Evolutionary conservation across 306 rosid species (phyloP), one percentile per base, ranked within the genome.

Genomic region (Glycine latifolia): DNA sequence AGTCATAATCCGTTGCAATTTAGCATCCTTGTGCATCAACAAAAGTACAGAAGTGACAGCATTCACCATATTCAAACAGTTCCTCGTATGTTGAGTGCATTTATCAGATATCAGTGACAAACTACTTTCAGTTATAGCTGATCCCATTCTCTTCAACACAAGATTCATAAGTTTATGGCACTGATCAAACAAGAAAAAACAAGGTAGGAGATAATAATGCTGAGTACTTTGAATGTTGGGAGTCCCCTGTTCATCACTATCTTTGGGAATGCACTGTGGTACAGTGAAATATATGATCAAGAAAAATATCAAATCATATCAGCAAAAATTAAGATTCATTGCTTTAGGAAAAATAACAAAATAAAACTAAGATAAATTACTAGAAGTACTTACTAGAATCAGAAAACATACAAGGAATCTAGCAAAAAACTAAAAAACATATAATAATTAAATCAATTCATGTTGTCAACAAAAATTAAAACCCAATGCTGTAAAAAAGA

Each of bases 171-270:
- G 91, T 84, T 85, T 70, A 80, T 84, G 90, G 88, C 91, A 83
- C 73, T 83, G 89, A 76, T 86, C 89, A 79, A 94, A 92, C 88
- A 94, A 77, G 85, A 88, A 71, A 84, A 88, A 90, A 71, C 97
- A 94, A 73, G 98, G 98, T 26, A 85, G 68, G 55, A 88, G 62
- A 84, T 88, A 92, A 84, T 87, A 87, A 65, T 10, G 77, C 53
- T 47, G 66, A 41, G 87, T 49, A 39, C 62, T 86, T 53, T 7
- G 81, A 81, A 33, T 54, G 79, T 89, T 76, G 12, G 76, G 56
- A 3, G 71, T 41, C 65, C 13, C 46, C 70, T 62, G 79, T 65
- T 74, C 81, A n/a, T 72, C 82, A 53, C 79, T 86, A 74, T 81
- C 84, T 75, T 89, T 84, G 26, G 88, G 85, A 85, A 89, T 61